phyloP scores from a whole-genome alignment of 2,329 filamentous ascomycete genomes.

The Fusarium metavorans region DNA sequence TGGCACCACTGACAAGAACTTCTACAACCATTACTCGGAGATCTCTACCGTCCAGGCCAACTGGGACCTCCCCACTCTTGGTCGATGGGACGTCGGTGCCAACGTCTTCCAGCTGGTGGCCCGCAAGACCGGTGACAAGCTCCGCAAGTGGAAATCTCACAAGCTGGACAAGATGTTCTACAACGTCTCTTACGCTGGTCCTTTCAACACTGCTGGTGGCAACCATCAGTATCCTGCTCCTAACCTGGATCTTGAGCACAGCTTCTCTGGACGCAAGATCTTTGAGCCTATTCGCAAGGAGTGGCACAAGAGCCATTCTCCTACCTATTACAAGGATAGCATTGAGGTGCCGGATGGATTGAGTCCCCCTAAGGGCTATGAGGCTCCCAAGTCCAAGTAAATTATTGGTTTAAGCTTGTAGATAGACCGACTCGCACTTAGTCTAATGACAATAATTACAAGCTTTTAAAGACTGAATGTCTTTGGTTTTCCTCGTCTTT shows the following conservation, averaged over 20 bases:
- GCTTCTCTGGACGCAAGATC: conserved; percentile 49
- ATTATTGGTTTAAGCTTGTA: not conserved
- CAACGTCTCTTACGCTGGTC: conserved; percentile 67
- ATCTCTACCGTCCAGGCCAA: conserved; percentile 76
- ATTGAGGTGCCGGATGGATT: conserved; percentile 57
- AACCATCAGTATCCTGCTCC: conserved; percentile 54
- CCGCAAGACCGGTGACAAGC: conserved; percentile 67
- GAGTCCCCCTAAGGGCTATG: conserved; percentile 56
- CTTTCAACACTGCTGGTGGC: conserved; percentile 54
- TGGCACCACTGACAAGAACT: conserved; percentile 76
- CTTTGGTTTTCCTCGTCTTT: not conserved
- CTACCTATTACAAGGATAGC: conserved; percentile 57
- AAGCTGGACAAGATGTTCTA: conserved; percentile 59
- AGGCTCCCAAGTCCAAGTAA: conserved; percentile 33
- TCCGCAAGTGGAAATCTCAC: conserved; percentile 53
- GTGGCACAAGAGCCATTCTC: conserved; percentile 53
- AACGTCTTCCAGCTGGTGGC: conserved; percentile 76
- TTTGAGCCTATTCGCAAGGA: conserved; percentile 52
- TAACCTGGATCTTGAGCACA: conserved; percentile 52
- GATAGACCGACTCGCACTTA: not conserved
- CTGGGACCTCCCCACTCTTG: conserved; percentile 77
- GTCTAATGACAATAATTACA: not conserved
- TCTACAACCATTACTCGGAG: conserved; percentile 79
- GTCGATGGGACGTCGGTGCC: conserved; percentile 78
- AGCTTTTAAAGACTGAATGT: not conserved